A percentile compares a stretch with the other conserved stretches of the same genome.
These are phyloP conservation scores for Linanthus parryae DNA, from an alignment of 148 eudicot species.

Conservation along the genomic window DNA sequence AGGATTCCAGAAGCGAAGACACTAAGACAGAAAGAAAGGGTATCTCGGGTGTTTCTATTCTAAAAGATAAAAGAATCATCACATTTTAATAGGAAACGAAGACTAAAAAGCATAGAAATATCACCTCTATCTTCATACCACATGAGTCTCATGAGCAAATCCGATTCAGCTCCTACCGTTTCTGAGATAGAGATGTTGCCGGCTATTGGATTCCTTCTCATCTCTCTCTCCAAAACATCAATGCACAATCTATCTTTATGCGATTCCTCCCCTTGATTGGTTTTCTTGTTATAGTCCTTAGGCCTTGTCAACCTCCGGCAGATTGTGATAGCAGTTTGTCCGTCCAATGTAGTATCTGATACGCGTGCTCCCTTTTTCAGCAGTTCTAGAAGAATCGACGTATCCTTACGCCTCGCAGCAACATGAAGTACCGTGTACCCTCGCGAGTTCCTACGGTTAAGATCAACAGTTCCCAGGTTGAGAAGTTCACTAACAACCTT, in stretches of 20 bases:
- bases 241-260: background rate
- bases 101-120: background rate
- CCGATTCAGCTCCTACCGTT: background rate
- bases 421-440: slow-evolving; percentile 1
- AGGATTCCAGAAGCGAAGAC: too few species aligned
- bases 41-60: too few species aligned
- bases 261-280: background rate
- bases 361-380: background rate
- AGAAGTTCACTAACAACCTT: background rate
- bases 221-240: slow-evolving; percentile 2
- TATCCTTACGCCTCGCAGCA: background rate
- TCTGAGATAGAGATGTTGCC: background rate
- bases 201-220: background rate
- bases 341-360: background rate
- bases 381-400: background rate
- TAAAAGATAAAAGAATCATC: too few species aligned
- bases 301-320: slow-evolving; percentile 1
- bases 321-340: slow-evolving; percentile 1
- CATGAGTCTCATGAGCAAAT: background rate
- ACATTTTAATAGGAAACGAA: too few species aligned
- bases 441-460: background rate
- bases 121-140: background rate
- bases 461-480: background rate
- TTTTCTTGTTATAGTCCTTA: background rate
- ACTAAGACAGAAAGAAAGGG: too few species aligned